phyloP scores from a whole-genome alignment of 1,284 basidiomycete species.

The Papiliotrema nemorosa region DNA sequence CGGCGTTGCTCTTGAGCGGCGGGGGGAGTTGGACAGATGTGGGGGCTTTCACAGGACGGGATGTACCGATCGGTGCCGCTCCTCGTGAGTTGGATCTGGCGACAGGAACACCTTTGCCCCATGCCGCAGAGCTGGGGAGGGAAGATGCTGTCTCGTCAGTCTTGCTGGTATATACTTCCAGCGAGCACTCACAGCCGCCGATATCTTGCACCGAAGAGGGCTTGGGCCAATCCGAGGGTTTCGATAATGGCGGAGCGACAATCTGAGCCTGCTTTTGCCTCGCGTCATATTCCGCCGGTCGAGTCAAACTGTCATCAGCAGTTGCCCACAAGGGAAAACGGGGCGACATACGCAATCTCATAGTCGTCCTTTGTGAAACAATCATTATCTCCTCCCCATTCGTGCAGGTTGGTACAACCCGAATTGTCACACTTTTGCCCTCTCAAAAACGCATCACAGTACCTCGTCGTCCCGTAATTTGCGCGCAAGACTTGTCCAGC shows the following conservation, averaged over 20 bases:
- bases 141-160: conserved; percentile 49
- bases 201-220: conserved; percentile 36
- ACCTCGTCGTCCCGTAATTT: conserved; percentile 95
- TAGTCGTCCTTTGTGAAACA: conserved; percentile 92
- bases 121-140: conserved; percentile 76
- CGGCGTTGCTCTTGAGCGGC: conserved; percentile 37
- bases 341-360: conserved; percentile 67
- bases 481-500: conserved; percentile 78
- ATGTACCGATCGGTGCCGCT: conserved; percentile 23
- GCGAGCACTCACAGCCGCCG: conserved; percentile 27
- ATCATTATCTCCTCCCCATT: conserved; percentile 97
- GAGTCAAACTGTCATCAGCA: conserved; percentile 29
- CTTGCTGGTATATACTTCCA: not conserved
- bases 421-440: conserved; percentile 68
- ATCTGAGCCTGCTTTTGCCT: conserved; percentile 38
- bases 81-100: conserved; percentile 43
- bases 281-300: conserved; percentile 45
- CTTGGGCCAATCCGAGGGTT: conserved; percentile 36
- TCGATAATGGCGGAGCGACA: conserved; percentile 25
- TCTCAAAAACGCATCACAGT: conserved; percentile 94
- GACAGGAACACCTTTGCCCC: conserved; percentile 54
- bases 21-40: conserved; percentile 34
- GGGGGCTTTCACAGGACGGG: conserved; percentile 21
- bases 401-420: conserved; percentile 86
- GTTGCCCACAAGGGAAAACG: not conserved